Base-by-base conservation (phyloP, 2,329 filamentous ascomycete species). In the Epichloe sibirici region DNA sequence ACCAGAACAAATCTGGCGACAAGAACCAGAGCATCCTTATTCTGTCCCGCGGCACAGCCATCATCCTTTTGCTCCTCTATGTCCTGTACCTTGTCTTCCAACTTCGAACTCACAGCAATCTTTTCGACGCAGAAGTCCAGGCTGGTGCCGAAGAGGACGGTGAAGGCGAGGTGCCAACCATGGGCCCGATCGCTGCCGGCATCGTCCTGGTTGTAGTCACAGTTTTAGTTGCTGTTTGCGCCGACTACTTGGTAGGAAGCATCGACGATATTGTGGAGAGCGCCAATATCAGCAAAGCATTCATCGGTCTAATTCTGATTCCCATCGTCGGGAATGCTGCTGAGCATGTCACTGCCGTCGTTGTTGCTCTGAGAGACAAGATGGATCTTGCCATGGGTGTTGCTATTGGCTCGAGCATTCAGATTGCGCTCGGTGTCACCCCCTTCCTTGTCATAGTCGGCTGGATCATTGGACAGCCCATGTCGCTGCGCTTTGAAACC, bases 251-350 rank as follows among this genome's bases (percentile, higher is more conserved):
- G 6, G 86, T 90, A 37, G 83, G 81, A 60, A 87, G 82, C 61
- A 90, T 90, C 61, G 85, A 89, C 57, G 73, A 75, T 31, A 77
- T 90, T 46, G 86, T 89, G 25, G 75, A 81, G 58, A 81, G 74
- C 44, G 81, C 82, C 2, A 77, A 82, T 55, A 86, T 90, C 65
- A 88, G 83, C 72, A 86, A 86, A 68, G 88, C 83, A 1, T 90
- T 90, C 59, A 88, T 90, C 59, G 86, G 86, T 72, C 72, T 90
- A 48, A 87, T 90, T 48, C 71, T 90, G 21, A 85, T 90, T 48
- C 86, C 86, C 3, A 89, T 90, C 58, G 86, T 90, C 35, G 86
- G 86, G 44, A 90, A 90, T 61, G 86, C 86, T 2, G 86, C 86
- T 3, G 86, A 90, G 66, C 86, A 90, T 62, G 86, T 90, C 40